Base-by-base conservation (phyloP, 306 rosid genomes). In the Amphicarpaea edgeworthii region DNA sequence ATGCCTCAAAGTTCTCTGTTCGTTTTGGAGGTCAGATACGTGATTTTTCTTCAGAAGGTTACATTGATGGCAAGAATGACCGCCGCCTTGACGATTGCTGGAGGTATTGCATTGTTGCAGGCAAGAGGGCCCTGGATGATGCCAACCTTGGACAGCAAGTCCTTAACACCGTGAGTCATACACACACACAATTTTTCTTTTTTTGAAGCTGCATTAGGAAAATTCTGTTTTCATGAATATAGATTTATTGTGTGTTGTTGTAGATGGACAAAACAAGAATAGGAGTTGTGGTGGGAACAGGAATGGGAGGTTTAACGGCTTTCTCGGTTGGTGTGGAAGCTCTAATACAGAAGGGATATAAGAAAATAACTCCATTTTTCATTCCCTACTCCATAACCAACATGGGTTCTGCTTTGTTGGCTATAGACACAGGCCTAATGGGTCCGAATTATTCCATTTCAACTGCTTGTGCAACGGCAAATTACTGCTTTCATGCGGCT, bases 391-490 rank as follows among this genome's bases (percentile, higher is more conserved):
- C 82, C 12, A 80, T 83, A 45, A 76, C 88, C 71, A 91, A 91
- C 77, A 88, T 83, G 88, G 90, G 93, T 40, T 88, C 93, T 12
- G 91, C 93, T 23, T 78, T 88, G 79, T 81, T 91, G 59, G 93
- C 93, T 3, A 91, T 88, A 41, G 93, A 91, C 43, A 81, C 83
- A 6, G 96, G 96, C 47, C 78, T 87, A 28, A 89, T 81, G 92
- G 97, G 94, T 9, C 94, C 94, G 2, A 87, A 81, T 72, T 91
- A 89, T 80, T 87, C 92, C 26, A 91, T 91, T 69, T 86, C 97
- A 1, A 86, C 94, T 7, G 97, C 97, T 28, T 91, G 97, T 84
- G 94, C 94, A n/a, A 84, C 97, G 0, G 86, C 90, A 65, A 89
- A 91, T 58, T 89, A 80, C 73, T 91, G 94, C 79, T 87, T 89